These are phyloP conservation scores for Discostella stelligeroides DNA, from an alignment of 108 stramenopile genomes.

Conservation along the genomic window DNA sequence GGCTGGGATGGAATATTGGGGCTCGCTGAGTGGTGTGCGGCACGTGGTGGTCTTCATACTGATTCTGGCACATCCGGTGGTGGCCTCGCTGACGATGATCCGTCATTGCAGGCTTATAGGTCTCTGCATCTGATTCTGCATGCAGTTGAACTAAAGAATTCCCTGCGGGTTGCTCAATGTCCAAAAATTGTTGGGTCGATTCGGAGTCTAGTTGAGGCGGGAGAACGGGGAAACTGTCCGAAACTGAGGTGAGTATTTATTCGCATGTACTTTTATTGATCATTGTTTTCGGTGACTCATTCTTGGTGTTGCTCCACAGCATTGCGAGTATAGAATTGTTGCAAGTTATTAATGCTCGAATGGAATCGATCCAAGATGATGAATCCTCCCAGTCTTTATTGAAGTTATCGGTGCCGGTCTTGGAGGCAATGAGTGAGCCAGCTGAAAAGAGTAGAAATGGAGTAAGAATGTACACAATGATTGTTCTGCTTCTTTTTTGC, in stretches of 20 bases:
- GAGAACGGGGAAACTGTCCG: conserved; percentile 67
- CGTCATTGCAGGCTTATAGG: conserved; percentile 78
- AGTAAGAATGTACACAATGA: conserved; percentile 50
- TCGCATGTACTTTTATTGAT: not conserved
- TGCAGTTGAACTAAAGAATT: conserved; percentile 62
- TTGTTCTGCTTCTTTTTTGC: conserved; percentile 9
- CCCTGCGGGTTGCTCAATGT: conserved; percentile 43
- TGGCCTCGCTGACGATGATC: conserved; percentile 76
- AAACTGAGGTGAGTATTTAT: conserved; percentile 50
- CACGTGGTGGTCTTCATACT: conserved; percentile 53
- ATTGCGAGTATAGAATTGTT: conserved; percentile 84
- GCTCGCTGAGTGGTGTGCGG: conserved; percentile 70
- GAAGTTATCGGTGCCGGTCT: conserved; percentile 59
- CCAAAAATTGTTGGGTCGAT: conserved; percentile 49
- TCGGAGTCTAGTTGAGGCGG: conserved; percentile 60
- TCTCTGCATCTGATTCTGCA: conserved; percentile 78
- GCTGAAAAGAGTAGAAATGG: conserved; percentile 61
- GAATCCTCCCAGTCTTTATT: conserved; percentile 37
- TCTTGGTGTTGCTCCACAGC: conserved; percentile 11
- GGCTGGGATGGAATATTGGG: conserved; percentile 79
- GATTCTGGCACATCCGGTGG: conserved; percentile 18
- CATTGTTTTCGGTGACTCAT: not conserved
- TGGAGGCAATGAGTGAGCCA: conserved; percentile 71
- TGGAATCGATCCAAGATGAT: conserved; percentile 36
- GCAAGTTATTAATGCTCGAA: conserved; percentile 51